Percentiles rank a stretch among this genome's conserved stretches.
Conservation (phyloP, 2,329 filamentous ascomycete genomes). For the Fusarium temperatum region DNA sequence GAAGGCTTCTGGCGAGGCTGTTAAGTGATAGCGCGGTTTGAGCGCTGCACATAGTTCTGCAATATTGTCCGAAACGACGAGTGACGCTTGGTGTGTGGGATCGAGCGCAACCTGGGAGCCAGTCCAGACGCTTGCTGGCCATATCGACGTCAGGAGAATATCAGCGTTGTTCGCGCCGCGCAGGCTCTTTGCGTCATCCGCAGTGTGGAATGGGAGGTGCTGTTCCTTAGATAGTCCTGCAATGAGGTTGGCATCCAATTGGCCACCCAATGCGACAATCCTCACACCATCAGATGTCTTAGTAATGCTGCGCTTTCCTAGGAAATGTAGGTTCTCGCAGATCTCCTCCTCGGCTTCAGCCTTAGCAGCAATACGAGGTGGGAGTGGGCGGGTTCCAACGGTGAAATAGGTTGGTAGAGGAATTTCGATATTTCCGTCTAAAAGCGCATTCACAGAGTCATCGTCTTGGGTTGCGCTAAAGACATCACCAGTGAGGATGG, state of each 20-base stretch:
- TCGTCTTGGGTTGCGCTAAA: conserved; percentile 72
- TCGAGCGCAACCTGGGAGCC: conserved; percentile 72
- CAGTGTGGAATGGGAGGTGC: conserved; percentile 79
- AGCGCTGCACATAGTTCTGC: conserved; percentile 80
- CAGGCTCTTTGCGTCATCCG: conserved; percentile 78
- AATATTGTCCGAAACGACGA: conserved; percentile 70
- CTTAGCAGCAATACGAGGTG: conserved; percentile 74
- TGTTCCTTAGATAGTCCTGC: conserved; percentile 74
- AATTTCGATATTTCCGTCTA: conserved; percentile 76
- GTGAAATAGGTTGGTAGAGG: conserved; percentile 93
- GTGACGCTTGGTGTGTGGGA: conserved; percentile 60
- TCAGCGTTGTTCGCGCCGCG: conserved; percentile 82
- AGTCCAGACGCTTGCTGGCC: conserved; percentile 78
- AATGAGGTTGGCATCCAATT: conserved; percentile 68
- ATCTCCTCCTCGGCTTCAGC: conserved; percentile 78
- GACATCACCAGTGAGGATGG: conserved; percentile 84
- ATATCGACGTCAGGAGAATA: conserved; percentile 86
- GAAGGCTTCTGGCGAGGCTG: conserved; percentile 69
- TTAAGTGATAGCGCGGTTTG: conserved; percentile 93
- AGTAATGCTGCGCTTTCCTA: conserved; percentile 85
- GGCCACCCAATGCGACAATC: conserved; percentile 86
- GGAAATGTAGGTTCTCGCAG: conserved; percentile 89
- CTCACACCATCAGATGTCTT: conserved; percentile 91
- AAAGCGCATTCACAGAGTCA: conserved; percentile 67
- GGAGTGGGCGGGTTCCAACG: conserved; percentile 77